Conservation (phyloP, 1,284 basidiomycete species). For the Melampsora larici-populina region DNA sequence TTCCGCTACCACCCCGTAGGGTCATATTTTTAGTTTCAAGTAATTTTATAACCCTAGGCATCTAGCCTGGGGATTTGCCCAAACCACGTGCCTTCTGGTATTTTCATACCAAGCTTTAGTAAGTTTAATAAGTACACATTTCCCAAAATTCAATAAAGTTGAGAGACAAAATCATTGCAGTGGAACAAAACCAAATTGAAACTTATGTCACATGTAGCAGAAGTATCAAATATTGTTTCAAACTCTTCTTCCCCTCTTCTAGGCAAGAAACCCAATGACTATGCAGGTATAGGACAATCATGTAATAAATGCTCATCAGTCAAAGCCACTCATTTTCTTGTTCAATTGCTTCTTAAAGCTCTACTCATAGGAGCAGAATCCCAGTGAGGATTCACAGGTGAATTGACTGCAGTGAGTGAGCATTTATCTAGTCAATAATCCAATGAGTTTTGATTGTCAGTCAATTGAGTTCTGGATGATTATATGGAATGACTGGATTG, state of each 20-base stretch:
- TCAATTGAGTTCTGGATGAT: background rate
- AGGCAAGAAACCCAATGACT: constrained; percentile 73
- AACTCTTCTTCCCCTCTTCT: constrained; percentile 54
- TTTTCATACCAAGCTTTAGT: no score
- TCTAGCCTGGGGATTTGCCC: no score
- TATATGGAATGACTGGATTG: no score
- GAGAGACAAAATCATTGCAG: constrained; percentile 70
- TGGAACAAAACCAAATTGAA: constrained; percentile 74
- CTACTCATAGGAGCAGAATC: constrained; percentile 81
- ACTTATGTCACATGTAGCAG: constrained; percentile 86
- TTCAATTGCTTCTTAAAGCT: constrained; percentile 73
- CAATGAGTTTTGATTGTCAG: background rate
- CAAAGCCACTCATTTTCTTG: constrained; percentile 81
- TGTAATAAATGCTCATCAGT: constrained; percentile 87
- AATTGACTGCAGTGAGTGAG: constrained; percentile 39
- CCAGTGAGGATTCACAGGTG: constrained; percentile 54
- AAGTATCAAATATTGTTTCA: constrained; percentile 25
- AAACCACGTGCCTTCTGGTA: no score
- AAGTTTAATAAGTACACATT: no score
- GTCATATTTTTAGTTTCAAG: no score
- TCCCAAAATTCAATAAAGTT: constrained; percentile 62
- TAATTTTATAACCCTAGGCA: no score
- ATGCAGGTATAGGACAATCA: constrained; percentile 78
- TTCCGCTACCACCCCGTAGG: no score
- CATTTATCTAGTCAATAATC: constrained; percentile 14